A percentile compares a stretch with the other conserved stretches of the same genome.
Conservation (phyloP, 768 basidiomycete genomes). For the Psilocybe cyanescens region DNA sequence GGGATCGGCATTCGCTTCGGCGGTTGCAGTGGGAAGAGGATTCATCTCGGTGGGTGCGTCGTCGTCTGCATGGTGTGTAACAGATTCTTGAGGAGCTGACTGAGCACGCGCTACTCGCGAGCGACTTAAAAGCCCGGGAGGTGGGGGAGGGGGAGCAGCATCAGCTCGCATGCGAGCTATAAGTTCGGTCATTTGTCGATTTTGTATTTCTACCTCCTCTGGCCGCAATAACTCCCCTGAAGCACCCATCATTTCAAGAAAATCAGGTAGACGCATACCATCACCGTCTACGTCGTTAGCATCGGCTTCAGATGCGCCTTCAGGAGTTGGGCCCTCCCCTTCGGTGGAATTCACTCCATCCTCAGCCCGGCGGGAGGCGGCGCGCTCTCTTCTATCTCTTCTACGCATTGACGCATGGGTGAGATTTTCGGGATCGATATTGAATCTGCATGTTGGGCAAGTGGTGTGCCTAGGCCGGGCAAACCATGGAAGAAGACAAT, state of each 20-base stretch:
- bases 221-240: background rate
- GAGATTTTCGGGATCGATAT: slow-evolving; percentile 79
- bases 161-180: background rate
- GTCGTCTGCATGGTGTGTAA: no score
- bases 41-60: no score
- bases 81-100: background rate
- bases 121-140: background rate
- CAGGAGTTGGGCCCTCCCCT: background rate
- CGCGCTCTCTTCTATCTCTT: slow-evolving; percentile 17
- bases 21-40: no score
- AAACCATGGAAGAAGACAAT: slow-evolving; percentile 84
- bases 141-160: background rate
- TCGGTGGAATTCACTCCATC: background rate
- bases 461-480: slow-evolving; percentile 78
- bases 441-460: slow-evolving; percentile 83
- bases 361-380: background rate
- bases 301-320: no score
- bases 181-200: background rate
- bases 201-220: background rate
- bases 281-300: background rate
- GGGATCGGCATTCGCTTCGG: no score
- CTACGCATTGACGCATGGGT: slow-evolving; percentile 43
- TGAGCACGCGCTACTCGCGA: background rate
- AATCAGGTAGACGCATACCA: background rate
- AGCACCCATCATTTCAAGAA: background rate